These are phyloP conservation scores for Paralagenidium karlingii DNA, from an alignment of 352 stramenopile species.

Conservation along the genomic window DNA sequence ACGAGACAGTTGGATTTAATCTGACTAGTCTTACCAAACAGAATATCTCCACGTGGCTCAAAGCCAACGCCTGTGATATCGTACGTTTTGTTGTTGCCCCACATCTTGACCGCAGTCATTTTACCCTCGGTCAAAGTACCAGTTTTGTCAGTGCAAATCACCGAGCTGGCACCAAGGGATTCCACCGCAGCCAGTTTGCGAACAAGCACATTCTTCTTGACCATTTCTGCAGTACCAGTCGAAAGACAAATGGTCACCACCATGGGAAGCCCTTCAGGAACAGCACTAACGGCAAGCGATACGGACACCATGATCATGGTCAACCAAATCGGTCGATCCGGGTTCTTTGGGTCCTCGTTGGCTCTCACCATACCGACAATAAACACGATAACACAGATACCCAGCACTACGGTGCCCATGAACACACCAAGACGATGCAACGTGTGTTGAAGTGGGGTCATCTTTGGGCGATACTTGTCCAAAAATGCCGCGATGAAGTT, in stretches of 20 bases:
- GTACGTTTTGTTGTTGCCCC: slow-evolving; percentile 36
- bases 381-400: slow-evolving; percentile 86
- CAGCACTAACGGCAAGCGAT: slow-evolving; percentile 65
- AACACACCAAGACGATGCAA: slow-evolving; percentile 93
- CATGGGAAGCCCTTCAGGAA: slow-evolving; percentile 62
- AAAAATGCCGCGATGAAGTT: slow-evolving; percentile 41
- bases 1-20: slow-evolving; percentile 22
- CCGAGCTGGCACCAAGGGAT: slow-evolving; percentile 81
- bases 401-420: slow-evolving; percentile 80
- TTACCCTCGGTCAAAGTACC: slow-evolving; percentile 85
- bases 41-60: slow-evolving; percentile 36
- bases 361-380: slow-evolving; percentile 73
- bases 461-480: slow-evolving; percentile 54
- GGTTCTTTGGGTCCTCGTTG: slow-evolving; percentile 50
- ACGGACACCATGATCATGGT: slow-evolving; percentile 93
- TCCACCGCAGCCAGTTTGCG: slow-evolving; percentile 71
- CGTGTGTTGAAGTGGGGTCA: slow-evolving; percentile 82
- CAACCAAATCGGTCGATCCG: slow-evolving; percentile 78
- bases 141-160: slow-evolving; percentile 91
- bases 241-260: slow-evolving; percentile 69
- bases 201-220: slow-evolving; percentile 73
- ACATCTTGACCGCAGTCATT: slow-evolving; percentile 73
- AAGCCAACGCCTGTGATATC: slow-evolving; percentile 39
- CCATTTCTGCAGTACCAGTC: slow-evolving; percentile 57
- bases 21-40: slow-evolving; percentile 25